Conservation (phyloP, 495 filamentous ascomycete genomes). For the Darksidea phi region DNA sequence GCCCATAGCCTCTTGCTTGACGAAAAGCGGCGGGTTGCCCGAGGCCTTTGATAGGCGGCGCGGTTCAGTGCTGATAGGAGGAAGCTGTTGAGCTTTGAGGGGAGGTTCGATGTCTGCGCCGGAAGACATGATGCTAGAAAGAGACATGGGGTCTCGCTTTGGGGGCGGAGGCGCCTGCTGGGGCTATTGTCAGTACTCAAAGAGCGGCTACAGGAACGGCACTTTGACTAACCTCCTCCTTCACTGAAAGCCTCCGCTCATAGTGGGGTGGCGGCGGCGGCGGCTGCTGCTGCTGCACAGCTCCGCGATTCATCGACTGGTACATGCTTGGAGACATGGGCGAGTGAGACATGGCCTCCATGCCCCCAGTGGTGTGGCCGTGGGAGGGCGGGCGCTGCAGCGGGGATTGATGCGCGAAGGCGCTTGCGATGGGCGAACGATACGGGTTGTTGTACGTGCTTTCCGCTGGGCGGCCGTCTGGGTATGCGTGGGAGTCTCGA, state of each 20-base stretch:
- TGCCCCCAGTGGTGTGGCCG: slow-evolving; percentile 18
- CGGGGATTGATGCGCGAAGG: slow-evolving; percentile 36
- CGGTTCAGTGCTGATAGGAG: slow-evolving; percentile 27
- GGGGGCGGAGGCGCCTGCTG: slow-evolving; percentile 27
- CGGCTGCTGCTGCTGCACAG: slow-evolving; percentile 32
- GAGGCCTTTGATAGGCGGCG: slow-evolving; percentile 25
- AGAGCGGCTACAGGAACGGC: background rate
- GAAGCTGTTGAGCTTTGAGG: slow-evolving; percentile 46
- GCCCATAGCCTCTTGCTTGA: slow-evolving; percentile 49
- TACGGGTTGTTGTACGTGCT: slow-evolving; percentile 28
- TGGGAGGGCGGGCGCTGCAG: slow-evolving; percentile 30
- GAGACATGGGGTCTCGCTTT: slow-evolving; percentile 74
- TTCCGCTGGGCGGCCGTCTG: slow-evolving; percentile 31
- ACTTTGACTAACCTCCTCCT: slow-evolving; percentile 27
- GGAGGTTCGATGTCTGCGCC: slow-evolving; percentile 61
- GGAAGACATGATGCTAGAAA: slow-evolving; percentile 78
- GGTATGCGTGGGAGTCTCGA: slow-evolving; percentile 36
- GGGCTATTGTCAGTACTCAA: slow-evolving; percentile 13
- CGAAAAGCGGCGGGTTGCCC: slow-evolving; percentile 11
- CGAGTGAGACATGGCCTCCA: slow-evolving; percentile 37
- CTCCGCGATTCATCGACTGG: slow-evolving; percentile 29
- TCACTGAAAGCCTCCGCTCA: slow-evolving; percentile 23
- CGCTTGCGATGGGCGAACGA: slow-evolving; percentile 27
- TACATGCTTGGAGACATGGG: slow-evolving; percentile 38
- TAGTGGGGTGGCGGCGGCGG: slow-evolving; percentile 30